These are phyloP conservation scores for Pleurotus platypus DNA, from an alignment of 768 basidiomycete species.

Conservation along the genomic window DNA sequence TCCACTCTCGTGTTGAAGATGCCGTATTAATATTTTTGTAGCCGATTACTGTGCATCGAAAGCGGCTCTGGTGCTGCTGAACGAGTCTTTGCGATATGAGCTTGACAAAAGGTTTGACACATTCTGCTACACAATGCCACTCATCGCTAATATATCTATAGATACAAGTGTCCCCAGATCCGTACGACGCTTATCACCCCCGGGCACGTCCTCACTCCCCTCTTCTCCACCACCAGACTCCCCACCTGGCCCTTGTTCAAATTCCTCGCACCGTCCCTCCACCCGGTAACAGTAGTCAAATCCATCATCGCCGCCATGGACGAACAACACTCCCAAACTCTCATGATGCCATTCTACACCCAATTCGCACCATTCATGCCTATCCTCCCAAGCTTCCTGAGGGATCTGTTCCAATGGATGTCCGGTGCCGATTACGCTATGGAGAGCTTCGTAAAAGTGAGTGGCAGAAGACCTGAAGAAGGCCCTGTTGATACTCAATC, in stretches of 20 bases:
- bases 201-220: conserved; percentile 71
- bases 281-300: conserved; percentile 76
- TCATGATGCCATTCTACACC: conserved; percentile 72
- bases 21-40: conserved; percentile 20
- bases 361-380: conserved; percentile 54
- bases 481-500: conserved; percentile 18
- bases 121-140: neutral
- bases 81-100: conserved; percentile 86
- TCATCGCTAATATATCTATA: conserved; percentile 19
- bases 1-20: neutral
- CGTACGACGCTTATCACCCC: conserved; percentile 87
- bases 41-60: conserved; percentile 93
- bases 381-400: conserved; percentile 65
- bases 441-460: conserved; percentile 63
- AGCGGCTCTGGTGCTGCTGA: conserved; percentile 77
- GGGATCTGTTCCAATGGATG: conserved; percentile 73
- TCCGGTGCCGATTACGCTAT: conserved; percentile 70
- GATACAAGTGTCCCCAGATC: conserved; percentile 71
- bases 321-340: conserved; percentile 67
- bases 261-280: conserved; percentile 77
- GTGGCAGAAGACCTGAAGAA: conserved; percentile 58
- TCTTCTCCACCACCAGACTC: conserved; percentile 63
- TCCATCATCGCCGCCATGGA: conserved; percentile 79
- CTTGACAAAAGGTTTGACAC: conserved; percentile 54
- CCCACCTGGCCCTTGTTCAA: conserved; percentile 48